These are phyloP conservation scores for Myxozyma udenii DNA, from an alignment of 805 yeast species.

Conservation along the genomic window DNA sequence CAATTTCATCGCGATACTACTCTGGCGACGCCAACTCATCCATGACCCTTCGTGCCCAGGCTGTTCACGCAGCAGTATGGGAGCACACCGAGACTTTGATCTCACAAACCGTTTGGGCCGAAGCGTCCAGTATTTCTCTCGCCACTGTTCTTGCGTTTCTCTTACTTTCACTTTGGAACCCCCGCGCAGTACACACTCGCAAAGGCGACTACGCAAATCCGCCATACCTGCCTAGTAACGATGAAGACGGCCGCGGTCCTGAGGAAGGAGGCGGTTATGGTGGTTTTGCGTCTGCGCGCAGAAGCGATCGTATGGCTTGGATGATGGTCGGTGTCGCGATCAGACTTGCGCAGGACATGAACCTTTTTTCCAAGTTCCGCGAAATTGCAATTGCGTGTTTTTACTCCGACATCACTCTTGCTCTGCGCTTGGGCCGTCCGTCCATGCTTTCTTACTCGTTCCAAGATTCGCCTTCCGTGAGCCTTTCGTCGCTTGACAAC, in stretches of 20 bases:
- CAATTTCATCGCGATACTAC: slow-evolving; percentile 70
- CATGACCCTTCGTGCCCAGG: slow-evolving; percentile 13
- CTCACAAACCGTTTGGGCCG: slow-evolving; percentile 91
- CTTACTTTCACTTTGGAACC: slow-evolving; percentile 91
- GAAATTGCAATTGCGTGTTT: slow-evolving; percentile 80
- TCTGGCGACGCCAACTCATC: slow-evolving; percentile 22
- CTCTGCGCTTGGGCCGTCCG: slow-evolving; percentile 74
- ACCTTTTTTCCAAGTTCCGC: slow-evolving; percentile 68
- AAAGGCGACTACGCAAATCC: slow-evolving; percentile 75
- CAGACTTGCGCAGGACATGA: slow-evolving; percentile 81
- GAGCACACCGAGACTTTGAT: slow-evolving; percentile 74
- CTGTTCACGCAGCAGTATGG: slow-evolving; percentile 78
- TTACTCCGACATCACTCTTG: slow-evolving; percentile 75
- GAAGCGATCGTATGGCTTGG: slow-evolving; percentile 91
- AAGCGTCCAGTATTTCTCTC: slow-evolving; percentile 78
- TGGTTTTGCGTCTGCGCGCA: slow-evolving; percentile 78
- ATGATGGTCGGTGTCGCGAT: slow-evolving; percentile 87
- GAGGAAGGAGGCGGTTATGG: slow-evolving; percentile 52
- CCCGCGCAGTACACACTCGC: slow-evolving; percentile 79
- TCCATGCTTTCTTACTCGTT: slow-evolving; percentile 70
- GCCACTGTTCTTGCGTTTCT: slow-evolving; percentile 85
- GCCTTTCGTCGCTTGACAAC: slow-evolving; percentile 60
- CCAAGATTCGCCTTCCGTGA: slow-evolving; percentile 53
- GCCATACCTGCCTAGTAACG: slow-evolving; percentile 27
- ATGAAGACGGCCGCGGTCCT: slow-evolving; percentile 27